Evolutionary conservation across 2,329 filamentous ascomycete genomes (phyloP), one percentile per base, ranked within the genome.

Genomic region (Sclerotinia borealis): DNA sequence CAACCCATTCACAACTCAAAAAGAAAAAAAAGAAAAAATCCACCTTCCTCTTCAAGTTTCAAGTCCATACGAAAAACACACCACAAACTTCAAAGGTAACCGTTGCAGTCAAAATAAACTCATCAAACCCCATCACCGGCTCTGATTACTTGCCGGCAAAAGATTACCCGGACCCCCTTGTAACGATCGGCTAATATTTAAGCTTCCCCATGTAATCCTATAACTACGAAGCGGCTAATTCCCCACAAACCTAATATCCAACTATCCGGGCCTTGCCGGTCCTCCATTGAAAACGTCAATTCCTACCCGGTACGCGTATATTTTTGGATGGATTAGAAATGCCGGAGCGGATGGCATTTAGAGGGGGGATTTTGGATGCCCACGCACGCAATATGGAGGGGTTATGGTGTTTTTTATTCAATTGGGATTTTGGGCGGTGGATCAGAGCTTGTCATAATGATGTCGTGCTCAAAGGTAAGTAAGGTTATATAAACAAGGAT

Each of bases 361-460:
- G 37, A 39, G 34, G 39, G 52, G 52, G 39, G 45, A 39, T 56
- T 31, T 34, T 2, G 39, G 10, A 45, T 56, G 10, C 52, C 52
- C 52, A 56, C 52, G 52, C 52, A 56, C 52, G 52, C 52, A 56
- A 56, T 56, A 6, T 56, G 39, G 52, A 56, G 52, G 52, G 52
- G 39, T 45, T 56, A 56, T 56, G 52, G 29, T 56, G 52, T 45
- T 56, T 55, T 55, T 45, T 31, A 22, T 39, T 19, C 17, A 11
- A 43, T 17, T 55, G 19, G 51, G 10, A 5, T 48, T 5, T 48
- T 51, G 22, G 10, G 36, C 36, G 51, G 51, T 39, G 17, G 13
- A n/a, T 29, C 29, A 22, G 13, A 56, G 27, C 52, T 43, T 43
- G 11, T 22, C 27, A 43, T 37, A 10, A 37, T 10, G 10, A 43